Evolutionary conservation across 257 asterid species (phyloP), one percentile per base, ranked within the genome.

Genomic region (Nicotiana obtusifolia): DNA sequence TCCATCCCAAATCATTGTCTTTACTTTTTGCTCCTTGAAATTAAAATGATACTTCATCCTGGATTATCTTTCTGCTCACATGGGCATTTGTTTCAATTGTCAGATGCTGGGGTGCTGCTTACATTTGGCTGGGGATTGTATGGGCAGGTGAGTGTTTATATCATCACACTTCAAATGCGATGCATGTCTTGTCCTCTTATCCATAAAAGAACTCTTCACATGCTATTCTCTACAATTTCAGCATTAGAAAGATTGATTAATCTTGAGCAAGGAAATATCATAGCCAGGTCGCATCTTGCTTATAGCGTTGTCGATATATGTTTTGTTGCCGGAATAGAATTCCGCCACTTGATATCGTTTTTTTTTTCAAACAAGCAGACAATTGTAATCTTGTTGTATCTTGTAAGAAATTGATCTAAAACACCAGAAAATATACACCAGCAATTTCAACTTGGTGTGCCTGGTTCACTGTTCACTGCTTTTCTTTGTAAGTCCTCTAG

Each of bases 71-170:
- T 64, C 17, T 65, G 61, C 79, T 86, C 57, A 75, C 5, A 5
- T 5, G 13, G 44, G 35, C 67, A 69, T 68, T 4, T 61, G 54
- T 71, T 60, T 85, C 80, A 30, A 14, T 71, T 73, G 60, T 69
- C 90, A 91, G 95, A 91, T 90, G 73, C 91, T 54, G 97, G 97
- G 20, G 85, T 85, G 53, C 83, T 93, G 83, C 90, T 93, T 86
- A 90, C 97, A 81, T 93, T 93, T 81, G 97, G 97, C 56, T 93
- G 97, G 97, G 97, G 97, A 52, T 86, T 80, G 67, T 88, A 91
- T 79, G 97, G 97, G 49, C 97, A 91, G 93, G 97, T 91, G 85
- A 69, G 49, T 68, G 31, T 54, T 24, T 65, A 52, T 84, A 52
- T 75, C 62, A 47, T 71, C 28, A 76, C 16, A 47, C 79, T 77